Evolutionary conservation across 2,329 filamentous ascomycete species (phyloP).

Genomic region (Cryphonectria carpinicola): DNA sequence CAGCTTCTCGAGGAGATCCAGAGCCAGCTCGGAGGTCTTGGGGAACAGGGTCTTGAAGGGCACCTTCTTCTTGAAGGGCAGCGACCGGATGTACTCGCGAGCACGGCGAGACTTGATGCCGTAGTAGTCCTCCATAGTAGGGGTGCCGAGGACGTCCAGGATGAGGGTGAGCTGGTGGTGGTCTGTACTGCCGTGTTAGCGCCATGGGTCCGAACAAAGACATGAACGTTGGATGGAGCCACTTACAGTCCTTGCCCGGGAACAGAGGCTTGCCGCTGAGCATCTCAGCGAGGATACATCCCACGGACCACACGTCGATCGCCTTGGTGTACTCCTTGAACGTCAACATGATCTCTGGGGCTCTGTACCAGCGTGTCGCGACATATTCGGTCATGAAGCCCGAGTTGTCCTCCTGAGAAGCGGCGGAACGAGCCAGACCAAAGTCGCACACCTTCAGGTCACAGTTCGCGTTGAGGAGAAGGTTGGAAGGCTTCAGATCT

Average conservation of each 20-base stretch:
- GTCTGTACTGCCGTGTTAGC: slow-evolving; percentile 56
- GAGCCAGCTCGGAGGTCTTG: slow-evolving; percentile 95
- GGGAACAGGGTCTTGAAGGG: slow-evolving; percentile 97
- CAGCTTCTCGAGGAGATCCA: slow-evolving; percentile 93
- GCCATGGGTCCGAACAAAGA: not conserved
- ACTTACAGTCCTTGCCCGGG: slow-evolving; percentile 95
- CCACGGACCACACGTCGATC: slow-evolving; percentile 98
- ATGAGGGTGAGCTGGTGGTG: slow-evolving; percentile 98
- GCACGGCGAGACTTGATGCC: slow-evolving; percentile 98
- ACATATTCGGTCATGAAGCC: slow-evolving; percentile 99
- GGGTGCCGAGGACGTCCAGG: slow-evolving; percentile 93
- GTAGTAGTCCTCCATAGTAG: slow-evolving; percentile 99
- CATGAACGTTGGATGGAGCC: slow-evolving; percentile 41
- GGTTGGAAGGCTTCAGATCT: slow-evolving; percentile 95
- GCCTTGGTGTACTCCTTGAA: slow-evolving; percentile 99
- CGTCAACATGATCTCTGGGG: slow-evolving; percentile 99
- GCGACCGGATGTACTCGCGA: slow-evolving; percentile 94
- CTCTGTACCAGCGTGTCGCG: slow-evolving; percentile 97
- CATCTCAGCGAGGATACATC: slow-evolving; percentile 98
- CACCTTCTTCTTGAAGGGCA: slow-evolving; percentile 99
- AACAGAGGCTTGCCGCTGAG: slow-evolving; percentile 97
- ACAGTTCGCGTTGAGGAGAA: slow-evolving; percentile 97
- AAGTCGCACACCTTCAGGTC: slow-evolving; percentile 99
- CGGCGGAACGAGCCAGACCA: slow-evolving; percentile 90
- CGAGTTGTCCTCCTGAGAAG: slow-evolving; percentile 98